Base-by-base conservation (phyloP, 2,329 filamentous ascomycete genomes). In the Pseudopyrenochaeta lycopersici region DNA sequence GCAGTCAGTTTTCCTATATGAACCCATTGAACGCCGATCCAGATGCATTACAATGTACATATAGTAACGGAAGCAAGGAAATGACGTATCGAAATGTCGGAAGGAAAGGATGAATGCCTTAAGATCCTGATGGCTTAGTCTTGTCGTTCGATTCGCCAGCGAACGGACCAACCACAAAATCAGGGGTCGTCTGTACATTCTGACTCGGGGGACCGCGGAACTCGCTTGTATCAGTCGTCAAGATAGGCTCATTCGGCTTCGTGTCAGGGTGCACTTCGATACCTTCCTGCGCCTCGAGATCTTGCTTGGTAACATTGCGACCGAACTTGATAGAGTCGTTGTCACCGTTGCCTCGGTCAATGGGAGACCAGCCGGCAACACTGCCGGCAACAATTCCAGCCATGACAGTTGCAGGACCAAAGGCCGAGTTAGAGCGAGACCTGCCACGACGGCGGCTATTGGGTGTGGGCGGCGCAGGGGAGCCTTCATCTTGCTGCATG, bases 301-400 rank as follows among this genome's bases (percentile, higher is more conserved):
- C 78, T 27, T 71, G 66, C 54, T 68, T 71, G 21, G 65, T 70
- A 29, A 67, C 60, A 29, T 66, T 64, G 17, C 66, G 72, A 10
- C 67, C 60, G 52, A 77, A 79, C 33, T 71, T 75, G 38, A 78
- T 54, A 7, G 76, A 78, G 49, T 76, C 76, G 23, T 78, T 76
- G 46, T 78, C 75, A 17, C 75, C 68, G 32, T 67, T 66, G 29
- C 84, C 78, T 11, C 17, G 36, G 54, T 88, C 87, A 49, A 87
- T 84, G 1, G 90, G 90, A 42, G 89, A 90, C 90, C 90, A 93
- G 27, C 88, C 89, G 12, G 87, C 89, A 30, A 93, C 85, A 67
- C 88, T 89, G 38, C 89, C 90, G 7, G 90, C 90, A 44, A 93
- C 86, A 52, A 93, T 88, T 56, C 90, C 90, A n/a, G 90, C 89